Evolutionary conservation across 768 basidiomycete genomes (phyloP).

Genomic region (Tephrocybe rancida): DNA sequence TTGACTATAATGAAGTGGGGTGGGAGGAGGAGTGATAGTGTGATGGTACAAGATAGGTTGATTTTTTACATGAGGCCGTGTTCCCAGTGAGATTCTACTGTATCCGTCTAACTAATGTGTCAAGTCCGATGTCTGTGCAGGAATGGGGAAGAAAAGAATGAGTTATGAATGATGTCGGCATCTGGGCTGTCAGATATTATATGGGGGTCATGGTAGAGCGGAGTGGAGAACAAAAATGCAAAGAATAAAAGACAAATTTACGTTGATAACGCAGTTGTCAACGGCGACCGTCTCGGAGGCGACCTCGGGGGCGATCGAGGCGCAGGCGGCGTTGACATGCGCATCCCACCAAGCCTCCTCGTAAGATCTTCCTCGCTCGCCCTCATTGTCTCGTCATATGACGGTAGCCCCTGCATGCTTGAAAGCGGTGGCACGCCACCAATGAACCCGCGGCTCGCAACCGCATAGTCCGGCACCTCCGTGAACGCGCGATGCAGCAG

Average conservation of each 20-base stretch:
- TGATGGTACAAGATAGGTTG: no score
- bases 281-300: no score
- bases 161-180: no score
- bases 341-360: slow-evolving; percentile 16
- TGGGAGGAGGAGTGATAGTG: no score
- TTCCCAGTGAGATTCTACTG: no score
- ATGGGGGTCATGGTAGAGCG: no score
- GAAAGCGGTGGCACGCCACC: slow-evolving; percentile 88
- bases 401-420: slow-evolving; percentile 78
- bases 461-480: slow-evolving; percentile 84
- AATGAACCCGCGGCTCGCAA: slow-evolving; percentile 85
- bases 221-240: not conserved
- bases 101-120: no score
- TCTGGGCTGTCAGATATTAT: no score
- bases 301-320: not conserved
- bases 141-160: no score
- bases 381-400: slow-evolving; percentile 73
- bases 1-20: no score
- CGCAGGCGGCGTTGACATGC: not conserved
- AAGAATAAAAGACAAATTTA: not conserved
- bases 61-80: no score
- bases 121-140: no score
- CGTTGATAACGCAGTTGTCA: not conserved
- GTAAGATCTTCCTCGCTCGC: slow-evolving; percentile 23
- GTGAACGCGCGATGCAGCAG: slow-evolving; percentile 66